Evolutionary conservation across 768 basidiomycete species (phyloP).

Genomic region (Pulveroboletus sp.): DNA sequence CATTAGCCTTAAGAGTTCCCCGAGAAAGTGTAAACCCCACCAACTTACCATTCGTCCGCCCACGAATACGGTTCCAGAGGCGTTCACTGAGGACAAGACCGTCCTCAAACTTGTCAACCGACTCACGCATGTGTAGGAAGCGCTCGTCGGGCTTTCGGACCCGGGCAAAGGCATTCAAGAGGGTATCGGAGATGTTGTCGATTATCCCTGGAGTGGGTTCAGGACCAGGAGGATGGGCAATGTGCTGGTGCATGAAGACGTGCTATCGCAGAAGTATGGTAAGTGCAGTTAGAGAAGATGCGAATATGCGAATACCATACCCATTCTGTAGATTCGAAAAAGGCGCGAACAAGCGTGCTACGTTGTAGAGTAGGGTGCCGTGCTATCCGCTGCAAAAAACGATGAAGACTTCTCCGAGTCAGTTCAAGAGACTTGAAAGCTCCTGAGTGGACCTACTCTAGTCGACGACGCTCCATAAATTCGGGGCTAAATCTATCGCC

Average conservation of each 20-base stretch:
- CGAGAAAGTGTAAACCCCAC: slow-evolving; percentile 22
- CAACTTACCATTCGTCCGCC: slow-evolving; percentile 79
- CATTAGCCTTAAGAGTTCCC: slow-evolving; percentile 76
- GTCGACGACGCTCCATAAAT: slow-evolving; percentile 89
- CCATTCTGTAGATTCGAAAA: slow-evolving; percentile 99
- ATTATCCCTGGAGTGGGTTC: slow-evolving; percentile 77
- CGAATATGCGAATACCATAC: slow-evolving; percentile 39
- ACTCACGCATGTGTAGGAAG: slow-evolving; percentile 87
- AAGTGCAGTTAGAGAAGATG: background rate
- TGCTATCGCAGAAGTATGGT: slow-evolving; percentile 47
- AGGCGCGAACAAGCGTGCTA: slow-evolving; percentile 85
- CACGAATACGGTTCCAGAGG: slow-evolving; percentile 71
- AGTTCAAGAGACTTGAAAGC: background rate
- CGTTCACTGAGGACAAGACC: slow-evolving; percentile 80
- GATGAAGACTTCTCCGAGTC: slow-evolving; percentile 62
- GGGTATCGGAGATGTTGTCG: slow-evolving; percentile 93
- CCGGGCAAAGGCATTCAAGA: slow-evolving; percentile 92
- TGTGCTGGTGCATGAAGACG: slow-evolving; percentile 95
- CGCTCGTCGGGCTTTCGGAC: slow-evolving; percentile 97
- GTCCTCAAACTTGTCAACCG: slow-evolving; percentile 95
- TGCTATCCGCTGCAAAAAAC: slow-evolving; percentile 86
- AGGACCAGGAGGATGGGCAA: slow-evolving; percentile 86
- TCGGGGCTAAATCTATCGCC: slow-evolving; percentile 97
- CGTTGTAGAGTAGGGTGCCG: slow-evolving; percentile 93
- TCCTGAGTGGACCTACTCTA: slow-evolving; percentile 58